Base-by-base conservation (phyloP, 495 filamentous ascomycete species). In the Ramalina intermedia region DNA sequence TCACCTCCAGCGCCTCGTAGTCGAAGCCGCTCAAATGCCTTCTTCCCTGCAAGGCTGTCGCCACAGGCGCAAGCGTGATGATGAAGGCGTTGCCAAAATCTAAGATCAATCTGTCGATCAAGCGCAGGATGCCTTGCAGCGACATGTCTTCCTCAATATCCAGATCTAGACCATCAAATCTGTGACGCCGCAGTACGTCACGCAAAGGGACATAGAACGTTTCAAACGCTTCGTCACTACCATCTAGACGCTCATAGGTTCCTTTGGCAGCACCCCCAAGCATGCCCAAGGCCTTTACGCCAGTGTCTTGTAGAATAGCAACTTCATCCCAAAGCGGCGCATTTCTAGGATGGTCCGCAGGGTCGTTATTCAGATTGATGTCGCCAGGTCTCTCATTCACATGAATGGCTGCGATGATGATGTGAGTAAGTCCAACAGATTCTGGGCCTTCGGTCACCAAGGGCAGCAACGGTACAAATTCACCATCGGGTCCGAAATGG, bases 71-170 rank as follows among this genome's bases (percentile, higher is more conserved):
- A 2, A 91, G 66, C 0, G 84, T 87, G 55, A 94, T 78, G 53
- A 86, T 68, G 53, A 91, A 94, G 13, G 50, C 59, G 0, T 72
- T 61, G 0, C 84, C 83, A 49, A 90, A 78, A 58, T 94, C 87
- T 4, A 60, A 63, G 41, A 82, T 78, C 37, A 94, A 71, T 7
- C 80, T 70, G 52, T 81, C 73, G 38, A 94, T 81, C 12, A 94
- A 67, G 7, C 83, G 71, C 17, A 79, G 69, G 39, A 89, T 68
- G n/a, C 84, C 85, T 1, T 39, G 41, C 13, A 86, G 68, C 13
- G 79, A 80, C 79, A 88, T 89, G 3, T 55, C 43, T 62, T 93
- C 83, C 60, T 94, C 87, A 37, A 93, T 84, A 56, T 94, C 86
- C 14, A 94, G 71, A 58, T 94, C 87, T 6, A 94, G 55, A 0